Evolutionary conservation across 768 basidiomycete genomes (phyloP), one percentile per base, ranked within the genome.

Genomic region (Neoboletus brunneissimus): DNA sequence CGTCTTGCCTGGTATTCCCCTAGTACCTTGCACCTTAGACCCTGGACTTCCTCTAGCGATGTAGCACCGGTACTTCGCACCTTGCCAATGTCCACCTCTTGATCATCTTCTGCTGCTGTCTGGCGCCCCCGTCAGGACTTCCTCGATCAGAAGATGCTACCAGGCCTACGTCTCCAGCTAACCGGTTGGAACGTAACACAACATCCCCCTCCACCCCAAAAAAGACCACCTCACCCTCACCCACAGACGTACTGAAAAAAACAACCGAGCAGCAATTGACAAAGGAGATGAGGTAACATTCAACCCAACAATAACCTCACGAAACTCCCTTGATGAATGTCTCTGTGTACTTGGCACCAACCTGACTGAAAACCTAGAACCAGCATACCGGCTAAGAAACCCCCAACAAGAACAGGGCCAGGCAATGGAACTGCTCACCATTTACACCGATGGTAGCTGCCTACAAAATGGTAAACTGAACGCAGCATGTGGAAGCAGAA

Each of bases 231-330:
- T 51, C 0, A 31, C 41, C 2, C 29, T 51, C 0, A 51, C 41
- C 1, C 38, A 51, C 11, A 20, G 22, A 15, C 1, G 40, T 5
- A 22, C 3, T 3, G 41, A 51, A 27, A 51, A 51, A 11, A 41
- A 51, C 2, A 4, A 20, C 2, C 2, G 4, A 10, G 40, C 40
- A 0, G 1, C 1, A 15, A 8, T 41, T 4, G 0, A 13, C 10
- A 42, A 22, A 2, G 50, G 50, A 5, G 50, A 51, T 4, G 27
- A 29, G 15, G 41, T 51, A n/a, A 29, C 10, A 2, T 51, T 51
- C n/a, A 7, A 51, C n/a, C 50, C 38, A 9, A 40, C 20, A 0
- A 7, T 51, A 1, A 51, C 50, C 2, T 7, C 38, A 13, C 2
- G 20, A 11, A 1, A 5, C 11, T 40, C 25, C 12, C 11, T 51